These are phyloP conservation scores for Ophiostoma pallidulum DNA, from an alignment of 2,329 filamentous ascomycete genomes.

Conservation along the genomic window DNA sequence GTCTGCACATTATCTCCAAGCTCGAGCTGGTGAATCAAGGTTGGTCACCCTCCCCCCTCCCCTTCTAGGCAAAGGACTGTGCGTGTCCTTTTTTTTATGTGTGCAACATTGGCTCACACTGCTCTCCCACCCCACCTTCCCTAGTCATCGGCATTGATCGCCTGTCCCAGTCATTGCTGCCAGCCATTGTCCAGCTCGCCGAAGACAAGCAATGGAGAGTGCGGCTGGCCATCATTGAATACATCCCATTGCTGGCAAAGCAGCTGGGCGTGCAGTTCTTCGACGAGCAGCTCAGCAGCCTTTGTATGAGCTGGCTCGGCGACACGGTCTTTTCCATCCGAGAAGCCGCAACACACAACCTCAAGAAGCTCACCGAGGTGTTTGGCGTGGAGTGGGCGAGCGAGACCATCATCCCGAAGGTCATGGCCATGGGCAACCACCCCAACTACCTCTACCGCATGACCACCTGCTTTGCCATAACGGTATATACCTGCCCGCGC, in stretches of 20 bases:
- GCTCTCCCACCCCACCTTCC: background rate
- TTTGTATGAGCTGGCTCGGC: constrained; percentile 98
- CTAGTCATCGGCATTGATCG: constrained; percentile 94
- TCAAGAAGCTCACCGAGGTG: constrained; percentile 97
- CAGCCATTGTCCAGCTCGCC: constrained; percentile 92
- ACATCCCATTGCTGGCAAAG: constrained; percentile 90
- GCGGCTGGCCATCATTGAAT: constrained; percentile 95
- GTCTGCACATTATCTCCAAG: constrained; percentile 99
- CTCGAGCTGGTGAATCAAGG: constrained; percentile 95
- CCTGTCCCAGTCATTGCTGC: constrained; percentile 89
- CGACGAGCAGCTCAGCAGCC: constrained; percentile 86
- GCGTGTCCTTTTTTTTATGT: constrained; percentile 16
- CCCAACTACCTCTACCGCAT: constrained; percentile 99
- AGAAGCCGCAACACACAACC: constrained; percentile 91
- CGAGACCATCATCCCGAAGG: constrained; percentile 95
- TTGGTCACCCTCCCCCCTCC: no score
- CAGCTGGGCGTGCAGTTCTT: constrained; percentile 97
- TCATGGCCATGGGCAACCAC: constrained; percentile 96
- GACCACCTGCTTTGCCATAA: constrained; percentile 98
- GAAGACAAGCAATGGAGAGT: constrained; percentile 99
- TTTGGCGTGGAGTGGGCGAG: constrained; percentile 98
- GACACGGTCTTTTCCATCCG: constrained; percentile 98
- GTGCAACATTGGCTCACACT: background rate
- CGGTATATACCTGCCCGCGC: background rate
- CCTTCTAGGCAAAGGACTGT: no score